A percentile compares a stretch with the other conserved stretches of the same genome.
Conservation (phyloP, 176 grass and related monocot species). For the Avena eriantha region DNA sequence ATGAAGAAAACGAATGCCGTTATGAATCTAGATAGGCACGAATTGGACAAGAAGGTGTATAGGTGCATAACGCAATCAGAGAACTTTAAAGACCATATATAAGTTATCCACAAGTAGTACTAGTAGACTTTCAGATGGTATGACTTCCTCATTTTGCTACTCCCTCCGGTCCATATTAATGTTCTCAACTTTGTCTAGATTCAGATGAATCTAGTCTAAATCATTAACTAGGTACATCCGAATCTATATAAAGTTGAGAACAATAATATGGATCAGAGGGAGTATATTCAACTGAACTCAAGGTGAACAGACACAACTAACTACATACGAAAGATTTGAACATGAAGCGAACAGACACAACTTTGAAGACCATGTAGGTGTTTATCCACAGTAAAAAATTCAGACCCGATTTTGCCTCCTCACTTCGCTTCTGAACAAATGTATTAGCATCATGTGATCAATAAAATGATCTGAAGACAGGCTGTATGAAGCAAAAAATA, state of each 20-base stretch:
- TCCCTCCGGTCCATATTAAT: too few species aligned
- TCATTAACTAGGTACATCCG: too few species aligned
- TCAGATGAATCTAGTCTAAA: too few species aligned
- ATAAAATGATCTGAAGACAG: not conserved
- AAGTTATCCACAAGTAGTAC: slow-evolving; percentile 11
- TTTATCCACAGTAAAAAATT: slow-evolving; percentile 47
- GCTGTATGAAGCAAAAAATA: not conserved
- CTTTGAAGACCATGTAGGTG: slow-evolving; percentile 59
- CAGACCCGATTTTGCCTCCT: slow-evolving; percentile 42
- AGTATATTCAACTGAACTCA: not conserved
- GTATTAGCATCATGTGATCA: not conserved
- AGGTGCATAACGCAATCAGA: slow-evolving; percentile 25
- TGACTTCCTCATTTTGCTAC: slow-evolving; percentile 32
- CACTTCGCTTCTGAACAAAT: slow-evolving; percentile 41
- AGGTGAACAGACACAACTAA: not conserved
- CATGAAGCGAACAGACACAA: slow-evolving; percentile 59
- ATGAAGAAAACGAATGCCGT: not conserved
- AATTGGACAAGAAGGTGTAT: not conserved
- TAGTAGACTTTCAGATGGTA: slow-evolving; percentile 23
- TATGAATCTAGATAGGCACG: not conserved
- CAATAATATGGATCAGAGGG: too few species aligned
- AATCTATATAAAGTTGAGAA: too few species aligned
- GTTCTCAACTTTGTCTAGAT: too few species aligned
- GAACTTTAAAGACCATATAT: slow-evolving; percentile 31
- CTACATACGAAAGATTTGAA: not conserved